These are phyloP conservation scores for Penicillium bovifimosum DNA, from an alignment of 495 filamentous ascomycete species.

Conservation along the genomic window DNA sequence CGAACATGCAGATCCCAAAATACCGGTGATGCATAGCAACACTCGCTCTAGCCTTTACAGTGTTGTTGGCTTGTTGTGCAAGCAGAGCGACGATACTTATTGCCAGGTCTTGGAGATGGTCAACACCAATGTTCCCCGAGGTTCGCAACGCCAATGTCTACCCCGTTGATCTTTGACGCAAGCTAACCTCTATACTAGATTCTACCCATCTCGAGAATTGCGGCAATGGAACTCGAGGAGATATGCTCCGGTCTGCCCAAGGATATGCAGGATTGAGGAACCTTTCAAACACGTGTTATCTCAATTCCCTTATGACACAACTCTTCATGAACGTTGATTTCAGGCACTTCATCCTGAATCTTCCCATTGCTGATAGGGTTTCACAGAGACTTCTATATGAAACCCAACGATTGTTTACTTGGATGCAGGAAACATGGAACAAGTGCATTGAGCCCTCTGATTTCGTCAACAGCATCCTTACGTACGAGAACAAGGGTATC, in stretches of 20 bases:
- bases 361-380: conserved; percentile 48
- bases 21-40: conserved; percentile 47
- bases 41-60: conserved; percentile 61
- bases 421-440: conserved; percentile 74
- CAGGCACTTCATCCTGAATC: conserved; percentile 72
- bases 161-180: not conserved
- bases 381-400: conserved; percentile 65
- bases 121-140: conserved; percentile 46
- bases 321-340: conserved; percentile 95
- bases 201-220: conserved; percentile 52
- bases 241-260: conserved; percentile 64
- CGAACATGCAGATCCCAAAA: conserved; percentile 21
- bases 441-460: conserved; percentile 67
- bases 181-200: conserved; percentile 18
- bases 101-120: conserved; percentile 48
- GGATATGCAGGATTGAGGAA: conserved; percentile 84
- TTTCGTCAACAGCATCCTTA: conserved; percentile 69
- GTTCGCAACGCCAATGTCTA: conserved; percentile 20
- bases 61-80: conserved; percentile 55
- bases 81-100: conserved; percentile 47
- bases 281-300: conserved; percentile 93
- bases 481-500: conserved; percentile 78
- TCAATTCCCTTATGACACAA: conserved; percentile 93
- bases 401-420: conserved; percentile 75
- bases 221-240: conserved; percentile 58